Evolutionary conservation across 2,329 filamentous ascomycete genomes (phyloP).

Genomic region (Paraphaeosphaeria minitans): DNA sequence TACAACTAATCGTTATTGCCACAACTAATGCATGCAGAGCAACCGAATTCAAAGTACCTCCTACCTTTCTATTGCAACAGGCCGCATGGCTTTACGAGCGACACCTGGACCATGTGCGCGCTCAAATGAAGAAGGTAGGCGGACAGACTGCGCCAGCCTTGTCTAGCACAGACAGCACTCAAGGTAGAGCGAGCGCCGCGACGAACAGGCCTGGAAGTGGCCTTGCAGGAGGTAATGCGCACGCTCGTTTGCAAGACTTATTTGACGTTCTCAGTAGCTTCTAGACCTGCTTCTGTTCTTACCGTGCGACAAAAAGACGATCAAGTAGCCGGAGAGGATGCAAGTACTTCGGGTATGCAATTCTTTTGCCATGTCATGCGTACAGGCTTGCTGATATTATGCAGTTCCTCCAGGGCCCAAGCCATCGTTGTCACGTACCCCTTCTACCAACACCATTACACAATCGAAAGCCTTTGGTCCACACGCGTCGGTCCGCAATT

Average conservation of each 20-base stretch:
- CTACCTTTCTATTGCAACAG: constrained; percentile 89
- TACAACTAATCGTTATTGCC: neutral
- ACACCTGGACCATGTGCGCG: constrained; percentile 86
- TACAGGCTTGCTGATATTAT: constrained; percentile 10
- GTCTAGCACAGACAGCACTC: constrained; percentile 50
- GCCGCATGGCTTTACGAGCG: constrained; percentile 92
- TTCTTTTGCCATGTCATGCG: neutral
- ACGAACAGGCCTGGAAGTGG: constrained; percentile 61
- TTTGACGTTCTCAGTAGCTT: constrained; percentile 26
- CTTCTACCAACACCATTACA: constrained; percentile 56
- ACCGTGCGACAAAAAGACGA: constrained; percentile 63
- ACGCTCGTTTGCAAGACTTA: neutral
- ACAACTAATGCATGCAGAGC: constrained; percentile 54
- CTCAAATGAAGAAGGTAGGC: constrained; percentile 81
- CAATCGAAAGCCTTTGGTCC: constrained; percentile 41
- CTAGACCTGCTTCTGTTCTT: constrained; percentile 57
- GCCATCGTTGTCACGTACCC: constrained; percentile 49
- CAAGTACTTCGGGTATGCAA: constrained; percentile 46
- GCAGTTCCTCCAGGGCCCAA: constrained; percentile 24
- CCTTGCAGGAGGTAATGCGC: constrained; percentile 43
- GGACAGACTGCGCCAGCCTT: constrained; percentile 64
- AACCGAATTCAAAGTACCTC: constrained; percentile 78
- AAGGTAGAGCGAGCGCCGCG: constrained; percentile 51
- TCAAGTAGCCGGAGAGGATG: constrained; percentile 58
- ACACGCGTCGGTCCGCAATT: constrained; percentile 29